Percentiles rank a stretch among this genome's conserved stretches.
Evolutionary conservation across 306 rosid genomes (phyloP).

Genomic region (Prinsepia uniflora): DNA sequence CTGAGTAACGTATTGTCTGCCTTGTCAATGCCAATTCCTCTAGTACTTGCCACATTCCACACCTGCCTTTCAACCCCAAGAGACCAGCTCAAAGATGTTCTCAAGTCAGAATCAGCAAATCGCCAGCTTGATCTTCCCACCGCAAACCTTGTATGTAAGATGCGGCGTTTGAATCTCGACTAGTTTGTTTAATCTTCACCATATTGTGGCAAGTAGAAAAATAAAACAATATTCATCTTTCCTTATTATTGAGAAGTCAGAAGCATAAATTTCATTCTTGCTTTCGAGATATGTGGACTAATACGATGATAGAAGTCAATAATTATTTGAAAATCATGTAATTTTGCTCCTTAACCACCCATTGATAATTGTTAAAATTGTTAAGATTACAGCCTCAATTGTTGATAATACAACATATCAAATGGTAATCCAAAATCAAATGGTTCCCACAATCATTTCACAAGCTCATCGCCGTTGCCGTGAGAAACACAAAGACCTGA

Average conservation of each 20-base stretch:
- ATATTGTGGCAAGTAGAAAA: too few species aligned
- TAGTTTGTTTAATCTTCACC: not conserved
- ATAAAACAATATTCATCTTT: not conserved
- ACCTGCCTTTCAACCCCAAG: conserved; percentile 71
- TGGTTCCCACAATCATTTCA: too few species aligned
- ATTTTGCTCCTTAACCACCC: too few species aligned
- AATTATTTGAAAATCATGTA: too few species aligned
- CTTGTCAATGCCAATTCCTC: conserved; percentile 83
- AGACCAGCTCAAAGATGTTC: conserved; percentile 71
- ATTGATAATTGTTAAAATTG: too few species aligned
- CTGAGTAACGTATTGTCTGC: conserved; percentile 92
- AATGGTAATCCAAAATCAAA: too few species aligned
- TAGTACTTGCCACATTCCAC: conserved; percentile 69
- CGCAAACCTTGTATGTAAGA: conserved; percentile 86
- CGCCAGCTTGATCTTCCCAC: conserved; percentile 74
- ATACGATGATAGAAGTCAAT: too few species aligned
- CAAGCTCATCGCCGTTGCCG: conserved; percentile 16
- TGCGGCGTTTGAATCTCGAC: conserved; percentile 65
- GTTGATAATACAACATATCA: too few species aligned
- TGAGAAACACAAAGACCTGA: conserved; percentile 7
- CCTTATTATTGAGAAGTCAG: not conserved
- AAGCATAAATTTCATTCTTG: too few species aligned
- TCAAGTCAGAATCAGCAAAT: conserved; percentile 59
- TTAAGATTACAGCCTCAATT: too few species aligned
- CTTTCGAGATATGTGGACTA: too few species aligned